Evolutionary conservation across 345 rosid genomes (phyloP), one percentile per base, ranked within the genome.

Genomic region (Eutrema japonicum): DNA sequence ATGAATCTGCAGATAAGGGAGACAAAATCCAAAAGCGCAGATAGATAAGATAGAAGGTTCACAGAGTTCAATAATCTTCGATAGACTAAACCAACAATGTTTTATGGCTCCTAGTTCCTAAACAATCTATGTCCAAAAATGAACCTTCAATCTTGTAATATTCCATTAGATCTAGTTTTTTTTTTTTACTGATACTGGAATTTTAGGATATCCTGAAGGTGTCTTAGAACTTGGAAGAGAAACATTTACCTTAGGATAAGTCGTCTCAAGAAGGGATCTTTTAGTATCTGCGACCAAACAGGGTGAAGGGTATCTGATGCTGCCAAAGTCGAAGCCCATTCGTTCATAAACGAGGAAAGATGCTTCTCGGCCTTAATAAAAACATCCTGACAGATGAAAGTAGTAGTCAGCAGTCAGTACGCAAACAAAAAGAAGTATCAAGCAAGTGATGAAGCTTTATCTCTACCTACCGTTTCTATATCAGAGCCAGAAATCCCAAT

Each of bases 231-330:
- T 66, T 42, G 26, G 64, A 29, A 62, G 8, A 68, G 30, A 57
- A 51, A 52, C 10, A 43, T 64, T 52, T 89, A 94, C 98, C 98
- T 89, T 67, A 94, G 72, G 77, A 94, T 83, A 77, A 94, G 89
- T 65, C 98, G 81, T 74, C 93, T 79, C 41, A 94, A 82, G 78
- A 94, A 94, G 57, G 93, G 98, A 82, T 94, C 98, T 71, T 83
- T 82, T 52, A 94, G 79, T 72, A 84, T 80, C 79, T 94, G 97
- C 8, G 85, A 90, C 98, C 98, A 94, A 69, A 94, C 98, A 3
- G 85, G 92, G 79, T 91, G 89, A 48, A 94, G 88, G 46, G 77
- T 74, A 47, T 91, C 91, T 53, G 93, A 85, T 41, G 83, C 62
- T 42, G 91, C 93, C 81, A 91, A 81, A 32, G 83, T 76, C 54